These are phyloP conservation scores for Cystobasidiaceae sp. DNA, from an alignment of 1,284 basidiomycete genomes.

Conservation along the genomic window DNA sequence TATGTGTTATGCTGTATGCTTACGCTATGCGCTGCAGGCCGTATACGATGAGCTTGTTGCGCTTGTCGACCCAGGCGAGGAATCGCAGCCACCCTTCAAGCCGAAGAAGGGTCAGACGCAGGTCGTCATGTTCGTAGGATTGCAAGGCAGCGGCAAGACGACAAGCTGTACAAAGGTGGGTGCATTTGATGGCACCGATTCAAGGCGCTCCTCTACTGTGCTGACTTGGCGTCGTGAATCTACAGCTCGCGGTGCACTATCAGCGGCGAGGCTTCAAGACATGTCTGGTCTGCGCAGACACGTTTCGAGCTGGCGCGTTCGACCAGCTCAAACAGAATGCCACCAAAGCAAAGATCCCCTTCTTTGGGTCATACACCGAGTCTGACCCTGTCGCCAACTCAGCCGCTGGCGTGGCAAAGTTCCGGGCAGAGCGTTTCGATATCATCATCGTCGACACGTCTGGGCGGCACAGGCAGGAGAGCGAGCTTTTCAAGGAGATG, in stretches of 20 bases:
- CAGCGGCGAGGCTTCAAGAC: conserved; percentile 95
- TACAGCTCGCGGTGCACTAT: conserved; percentile 83
- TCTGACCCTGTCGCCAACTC: conserved; percentile 96
- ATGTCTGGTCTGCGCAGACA: conserved; percentile 98
- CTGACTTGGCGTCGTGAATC: neutral
- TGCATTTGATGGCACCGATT: neutral
- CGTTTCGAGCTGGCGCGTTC: conserved; percentile 98
- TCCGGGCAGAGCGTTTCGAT: conserved; percentile 96
- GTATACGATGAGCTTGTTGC: conserved; percentile 95
- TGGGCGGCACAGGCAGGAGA: conserved; percentile 95
- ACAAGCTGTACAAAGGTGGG: conserved; percentile 84
- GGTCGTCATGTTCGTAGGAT: conserved; percentile 95
- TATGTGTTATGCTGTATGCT: conserved; percentile 10
- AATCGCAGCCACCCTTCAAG: conserved; percentile 57
- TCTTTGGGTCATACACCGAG: conserved; percentile 98
- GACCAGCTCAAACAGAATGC: conserved; percentile 89
- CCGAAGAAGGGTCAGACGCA: conserved; percentile 92
- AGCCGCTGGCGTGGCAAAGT: conserved; percentile 88
- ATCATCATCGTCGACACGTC: conserved; percentile 99
- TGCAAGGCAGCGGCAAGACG: conserved; percentile 97
- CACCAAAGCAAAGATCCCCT: conserved; percentile 96
- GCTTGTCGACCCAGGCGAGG: conserved; percentile 70
- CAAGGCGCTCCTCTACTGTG: neutral
- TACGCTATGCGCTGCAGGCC: conserved; percentile 55
- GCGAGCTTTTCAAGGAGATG: conserved; percentile 97